Base-by-base conservation (phyloP, 2,329 filamentous ascomycete genomes). In the Fusarium sp. region DNA sequence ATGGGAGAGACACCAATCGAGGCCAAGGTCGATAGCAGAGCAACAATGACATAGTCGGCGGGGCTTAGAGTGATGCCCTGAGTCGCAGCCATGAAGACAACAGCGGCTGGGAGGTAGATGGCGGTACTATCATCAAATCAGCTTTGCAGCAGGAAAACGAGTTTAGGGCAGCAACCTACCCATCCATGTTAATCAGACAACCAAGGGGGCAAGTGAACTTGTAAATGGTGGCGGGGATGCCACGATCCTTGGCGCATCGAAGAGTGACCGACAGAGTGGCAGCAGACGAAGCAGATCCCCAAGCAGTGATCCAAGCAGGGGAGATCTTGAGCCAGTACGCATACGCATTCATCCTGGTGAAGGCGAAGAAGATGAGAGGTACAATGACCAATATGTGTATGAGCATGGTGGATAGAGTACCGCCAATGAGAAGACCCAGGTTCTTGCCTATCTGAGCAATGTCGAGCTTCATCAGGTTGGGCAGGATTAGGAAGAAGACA, bases 1-100 rank as follows among this genome's bases (percentile, higher is more conserved):
- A 86, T 86, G 4, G 84, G 84, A 5, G 83, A 85, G 0, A 84
- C 84, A 31, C 82, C 84, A 57, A 86, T 85, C 3, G 83, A 85
- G 0, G 84, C 81, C 15, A 86, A 76, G 0, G 83, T 85, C 4
- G 84, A 81, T 5, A 86, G 77, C 6, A 85, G 67, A 3, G 80
- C 77, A 27, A 86, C 77, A 29, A 86, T 79, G 70, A 83, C 78
- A 72, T 86, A 86, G 66, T 86, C 77, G 9, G 76, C 76, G 0
- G 79, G 76, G 23, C 74, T 75, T 15, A 86, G 77, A 0, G 70
- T 74, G 20, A 80, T 80, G 55, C 81, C 82, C 66, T 86, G 83
- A 0, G 84, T 86, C 15, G 79, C 76, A 37, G 84, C 84, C 27
- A 86, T 73, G 75, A 86, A 86, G 20, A 84, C 81, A 17, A 86